Base-by-base conservation (phyloP, 495 filamentous ascomycete species). In the Penicillium ochrochloron region DNA sequence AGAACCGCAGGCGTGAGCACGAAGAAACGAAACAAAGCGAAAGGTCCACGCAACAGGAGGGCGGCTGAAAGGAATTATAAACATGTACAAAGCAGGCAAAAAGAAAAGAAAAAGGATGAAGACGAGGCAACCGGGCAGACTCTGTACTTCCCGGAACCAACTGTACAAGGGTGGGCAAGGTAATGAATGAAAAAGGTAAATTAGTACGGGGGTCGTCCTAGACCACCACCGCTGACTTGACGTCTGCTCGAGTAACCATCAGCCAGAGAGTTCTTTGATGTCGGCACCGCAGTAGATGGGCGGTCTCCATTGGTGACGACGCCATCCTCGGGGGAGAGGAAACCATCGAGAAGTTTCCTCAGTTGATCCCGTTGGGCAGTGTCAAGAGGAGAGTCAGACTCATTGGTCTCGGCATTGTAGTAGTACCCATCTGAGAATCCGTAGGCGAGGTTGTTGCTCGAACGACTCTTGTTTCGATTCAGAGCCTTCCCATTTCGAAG, bases 141-240 rank as follows among this genome's bases (percentile, higher is more conserved):
- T 39, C 50, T 52, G 39, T 46, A 50, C 52, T 50, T 48, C 23
- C 59, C 48, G 50, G 65, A 54, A 39, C 37, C 46, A 44, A 70
- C 61, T 66, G 63, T 65, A 70, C 64, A 74, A 59, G 39, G 48
- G 21, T 54, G 60, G 57, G 50, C 33, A 63, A 34, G 41, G 52
- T 12, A 19, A 35, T 8, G 12, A 17, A 34, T 31, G 27, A 11
- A 61, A 46, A 52, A 41, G 6, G 15, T 61, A 34, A 61, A 57
- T 69, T 67, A 82, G 62, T 82, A 82, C 3, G 80, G 80, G 27
- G 80, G 80, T 17, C 78, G 75, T 54, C 80, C 79, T 44, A 82
- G 72, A 31, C 76, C 76, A 37, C 69, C 66, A 37, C 69, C 73
- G n/a, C 66, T 76, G 41, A 66, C 64, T 46, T 67, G 68, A 23